These are phyloP conservation scores for Haematococcus sp. DNA, from an alignment of 139 green algal species.

Conservation along the genomic window DNA sequence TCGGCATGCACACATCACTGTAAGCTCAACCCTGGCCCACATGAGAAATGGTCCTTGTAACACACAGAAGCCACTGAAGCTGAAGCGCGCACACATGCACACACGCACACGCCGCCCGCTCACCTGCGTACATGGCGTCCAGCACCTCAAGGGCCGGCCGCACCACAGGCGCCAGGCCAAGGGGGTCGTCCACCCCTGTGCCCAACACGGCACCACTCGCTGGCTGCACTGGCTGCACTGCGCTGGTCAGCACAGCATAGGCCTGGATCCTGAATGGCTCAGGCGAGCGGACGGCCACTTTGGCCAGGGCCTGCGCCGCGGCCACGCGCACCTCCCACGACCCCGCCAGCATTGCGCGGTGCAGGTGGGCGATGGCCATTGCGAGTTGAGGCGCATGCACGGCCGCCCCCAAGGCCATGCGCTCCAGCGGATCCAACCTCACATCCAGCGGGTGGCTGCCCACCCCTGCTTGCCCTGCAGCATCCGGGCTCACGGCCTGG, in stretches of 20 bases:
- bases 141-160: conserved; percentile 56
- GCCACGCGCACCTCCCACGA: conserved; percentile 39
- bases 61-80: no score
- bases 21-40: no score
- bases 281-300: conserved; percentile 71
- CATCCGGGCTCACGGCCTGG: background rate
- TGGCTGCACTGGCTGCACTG: background rate
- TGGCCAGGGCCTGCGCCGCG: conserved; percentile 44
- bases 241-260: conserved; percentile 64
- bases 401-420: conserved; percentile 36
- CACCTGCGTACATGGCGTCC: conserved; percentile 73
- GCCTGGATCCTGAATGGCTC: conserved; percentile 82
- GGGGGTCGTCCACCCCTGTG: conserved; percentile 26
- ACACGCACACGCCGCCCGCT: background rate
- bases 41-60: no score
- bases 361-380: conserved; percentile 38
- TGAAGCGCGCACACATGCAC: background rate
- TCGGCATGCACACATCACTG: no score
- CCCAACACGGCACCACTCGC: background rate
- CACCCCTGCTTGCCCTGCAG: no score
- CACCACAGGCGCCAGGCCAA: conserved; percentile 54
- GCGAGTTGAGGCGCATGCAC: conserved; percentile 37
- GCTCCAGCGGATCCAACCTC: background rate
- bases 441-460: background rate
- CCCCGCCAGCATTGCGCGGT: conserved; percentile 32